Percentiles rank a stretch among this genome's conserved stretches.
phyloP scores from a whole-genome alignment of 1,284 basidiomycete species.

The Austroboletus niveus region DNA sequence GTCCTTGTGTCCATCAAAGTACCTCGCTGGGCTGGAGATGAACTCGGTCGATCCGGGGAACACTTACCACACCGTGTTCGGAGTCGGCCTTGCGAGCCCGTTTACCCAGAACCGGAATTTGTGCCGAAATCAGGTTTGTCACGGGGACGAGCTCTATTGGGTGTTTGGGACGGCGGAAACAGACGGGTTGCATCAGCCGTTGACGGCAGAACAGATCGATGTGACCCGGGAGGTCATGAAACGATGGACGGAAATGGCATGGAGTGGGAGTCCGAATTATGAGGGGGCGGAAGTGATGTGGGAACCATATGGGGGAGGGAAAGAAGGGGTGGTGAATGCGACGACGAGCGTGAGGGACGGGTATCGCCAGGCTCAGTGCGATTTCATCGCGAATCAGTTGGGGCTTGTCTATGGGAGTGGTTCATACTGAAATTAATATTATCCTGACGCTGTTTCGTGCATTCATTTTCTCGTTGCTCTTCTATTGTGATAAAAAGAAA shows the following conservation, averaged over 20 bases:
- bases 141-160: slow-evolving; percentile 12
- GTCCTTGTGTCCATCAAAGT: no score
- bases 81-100: no score
- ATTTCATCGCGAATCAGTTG: slow-evolving; percentile 4
- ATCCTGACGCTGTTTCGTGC: no score
- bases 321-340: slow-evolving; percentile 4
- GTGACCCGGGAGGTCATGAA: slow-evolving; percentile 8
- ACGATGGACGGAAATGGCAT: slow-evolving; percentile 9
- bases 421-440: no score
- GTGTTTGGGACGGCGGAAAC: slow-evolving; percentile 13
- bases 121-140: neutral
- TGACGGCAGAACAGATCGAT: slow-evolving; percentile 1
- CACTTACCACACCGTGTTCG: no score
- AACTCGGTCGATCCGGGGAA: no score
- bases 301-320: no score
- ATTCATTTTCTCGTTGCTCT: no score
- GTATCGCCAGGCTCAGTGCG: slow-evolving; percentile 6
- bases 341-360: slow-evolving; percentile 1
- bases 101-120: no score
- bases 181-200: slow-evolving; percentile 6
- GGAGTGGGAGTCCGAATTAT: slow-evolving; percentile 12
- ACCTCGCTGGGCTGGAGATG: no score
- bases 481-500: no score
- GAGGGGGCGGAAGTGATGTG: slow-evolving; percentile 1
- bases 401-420: slow-evolving; percentile 1